Evolutionary conservation across 2,329 filamentous ascomycete species (phyloP), one percentile per base, ranked within the genome.

Genomic region (Paecilomyces formosus): DNA sequence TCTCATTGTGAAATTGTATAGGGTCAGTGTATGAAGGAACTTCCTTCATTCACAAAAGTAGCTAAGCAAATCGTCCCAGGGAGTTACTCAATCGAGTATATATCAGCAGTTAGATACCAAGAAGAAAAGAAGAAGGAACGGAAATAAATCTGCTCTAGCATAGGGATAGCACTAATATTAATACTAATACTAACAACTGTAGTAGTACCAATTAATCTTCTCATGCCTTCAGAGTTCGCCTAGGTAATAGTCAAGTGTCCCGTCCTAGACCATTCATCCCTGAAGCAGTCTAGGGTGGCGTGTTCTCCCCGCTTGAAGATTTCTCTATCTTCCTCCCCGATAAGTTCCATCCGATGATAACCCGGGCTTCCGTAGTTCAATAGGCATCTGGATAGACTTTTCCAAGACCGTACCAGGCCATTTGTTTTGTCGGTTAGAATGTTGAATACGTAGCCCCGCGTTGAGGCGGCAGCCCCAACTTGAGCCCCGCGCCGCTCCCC

Each of bases 1-100:
- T 60, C 70, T 66, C 72, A 74, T 74, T 24, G 21, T 49, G 45
- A n/a, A 30, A 21, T 39, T 6, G 6, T 39, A 26, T 26, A 26
- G 24, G 6, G 2, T 6, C 3, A 3, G 6, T 4, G 6, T 26
- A 26, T 26, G 24, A 26, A 26, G 24, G 3, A 26, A 26, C 24
- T 26, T 26, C 24, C 3, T 26, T 6, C 6, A 6, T 26, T 26
- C 24, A 26, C 24, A 26, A 26, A 26, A 26, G 24, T 4, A 26
- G 6, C 24, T 26, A 26, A 26, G 24, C 24, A 26, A 1, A 6
- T 26, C 24, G 3, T 26, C 24, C 24, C 6, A n/a, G 24, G 24
- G 24, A 26, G 24, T 26, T 26, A 26, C 24, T 26, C 6, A 6
- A 26, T 26, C 3, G 1, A 26, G 24, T 26, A 26, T 26, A 26